A percentile compares a stretch with the other conserved stretches of the same genome.
Evolutionary conservation across 2,329 filamentous ascomycete species (phyloP).

Genomic region (Aspergillus alliaceus): DNA sequence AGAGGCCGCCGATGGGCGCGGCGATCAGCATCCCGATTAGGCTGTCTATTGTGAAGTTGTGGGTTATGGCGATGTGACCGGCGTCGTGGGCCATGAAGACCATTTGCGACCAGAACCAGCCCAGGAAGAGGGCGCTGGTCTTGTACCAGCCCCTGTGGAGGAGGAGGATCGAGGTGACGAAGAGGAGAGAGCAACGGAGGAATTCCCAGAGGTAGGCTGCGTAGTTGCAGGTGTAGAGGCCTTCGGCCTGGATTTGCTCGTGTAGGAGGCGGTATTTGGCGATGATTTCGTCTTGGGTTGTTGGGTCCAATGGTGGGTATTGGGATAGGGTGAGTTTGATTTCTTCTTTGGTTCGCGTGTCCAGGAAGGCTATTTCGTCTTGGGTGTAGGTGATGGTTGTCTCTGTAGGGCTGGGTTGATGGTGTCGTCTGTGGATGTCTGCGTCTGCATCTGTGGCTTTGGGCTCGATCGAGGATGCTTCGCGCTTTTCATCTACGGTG

Average conservation of each 20-base stretch:
- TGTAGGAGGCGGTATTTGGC: constrained; percentile 50
- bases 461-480: background rate
- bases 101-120: constrained; percentile 86
- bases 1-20: constrained; percentile 82
- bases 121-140: constrained; percentile 70
- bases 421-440: background rate
- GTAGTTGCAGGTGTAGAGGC: constrained; percentile 79
- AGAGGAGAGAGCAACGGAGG: constrained; percentile 66
- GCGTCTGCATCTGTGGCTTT: background rate
- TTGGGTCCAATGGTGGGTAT: constrained; percentile 73
- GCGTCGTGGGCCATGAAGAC: constrained; percentile 88
- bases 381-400: no score
- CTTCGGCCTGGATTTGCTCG: constrained; percentile 54
- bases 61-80: constrained; percentile 78
- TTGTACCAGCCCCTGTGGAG: constrained; percentile 64
- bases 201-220: constrained; percentile 70
- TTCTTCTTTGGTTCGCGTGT: constrained; percentile 10
- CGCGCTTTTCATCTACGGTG: background rate
- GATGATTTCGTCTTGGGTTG: constrained; percentile 71
- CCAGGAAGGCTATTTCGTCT: constrained; percentile 18
- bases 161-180: constrained; percentile 48
- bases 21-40: constrained; percentile 85
- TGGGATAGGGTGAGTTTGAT: constrained; percentile 47
- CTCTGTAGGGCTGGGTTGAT: background rate
- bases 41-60: constrained; percentile 77